These are phyloP conservation scores for Elsinoe ampelina DNA, from an alignment of 2,329 filamentous ascomycete genomes.

Conservation along the genomic window DNA sequence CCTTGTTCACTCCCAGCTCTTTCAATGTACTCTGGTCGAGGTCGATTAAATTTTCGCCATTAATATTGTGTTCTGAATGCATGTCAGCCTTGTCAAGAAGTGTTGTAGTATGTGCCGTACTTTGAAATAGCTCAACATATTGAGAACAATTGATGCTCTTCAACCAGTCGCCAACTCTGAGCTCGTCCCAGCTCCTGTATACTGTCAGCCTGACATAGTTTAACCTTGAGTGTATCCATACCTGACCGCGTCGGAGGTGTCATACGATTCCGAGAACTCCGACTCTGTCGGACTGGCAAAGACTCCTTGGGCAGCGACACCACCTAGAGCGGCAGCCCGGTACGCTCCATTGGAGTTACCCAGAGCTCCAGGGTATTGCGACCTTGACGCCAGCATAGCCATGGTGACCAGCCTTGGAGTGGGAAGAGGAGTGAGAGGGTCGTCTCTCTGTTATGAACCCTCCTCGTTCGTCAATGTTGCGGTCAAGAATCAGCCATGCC, in stretches of 20 bases:
- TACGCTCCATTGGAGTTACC: slow-evolving; percentile 13
- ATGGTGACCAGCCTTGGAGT: slow-evolving; percentile 35
- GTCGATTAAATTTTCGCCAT: slow-evolving; percentile 90
- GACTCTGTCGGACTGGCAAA: slow-evolving; percentile 84
- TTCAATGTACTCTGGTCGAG: slow-evolving; percentile 94
- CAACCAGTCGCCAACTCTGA: slow-evolving; percentile 83
- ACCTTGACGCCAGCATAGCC: slow-evolving; percentile 72
- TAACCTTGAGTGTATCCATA: slow-evolving; percentile 19
- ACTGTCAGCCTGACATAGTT: slow-evolving; percentile 12
- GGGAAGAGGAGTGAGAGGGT: slow-evolving; percentile 5
- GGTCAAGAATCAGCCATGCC: slow-evolving; percentile 11
- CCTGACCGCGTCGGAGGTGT: slow-evolving; percentile 55
- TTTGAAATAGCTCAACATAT: slow-evolving; percentile 81
- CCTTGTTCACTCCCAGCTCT: slow-evolving; percentile 97
- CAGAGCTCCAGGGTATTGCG: slow-evolving; percentile 52
- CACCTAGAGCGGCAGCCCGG: slow-evolving; percentile 27
- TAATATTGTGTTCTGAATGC: slow-evolving; percentile 73
- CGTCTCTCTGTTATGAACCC: slow-evolving; percentile 6
- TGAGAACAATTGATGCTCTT: slow-evolving; percentile 85
- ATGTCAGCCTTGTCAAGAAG: slow-evolving; percentile 19
- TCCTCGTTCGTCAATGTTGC: neutral
- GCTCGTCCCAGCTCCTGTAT: slow-evolving; percentile 71
- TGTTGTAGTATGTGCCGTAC: slow-evolving; percentile 25
- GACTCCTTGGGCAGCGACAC: slow-evolving; percentile 30
- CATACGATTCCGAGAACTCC: slow-evolving; percentile 73